These are phyloP conservation scores for Funneliformis geosporum DNA, from an alignment of 192 early-diverging fungal species.

Conservation along the genomic window DNA sequence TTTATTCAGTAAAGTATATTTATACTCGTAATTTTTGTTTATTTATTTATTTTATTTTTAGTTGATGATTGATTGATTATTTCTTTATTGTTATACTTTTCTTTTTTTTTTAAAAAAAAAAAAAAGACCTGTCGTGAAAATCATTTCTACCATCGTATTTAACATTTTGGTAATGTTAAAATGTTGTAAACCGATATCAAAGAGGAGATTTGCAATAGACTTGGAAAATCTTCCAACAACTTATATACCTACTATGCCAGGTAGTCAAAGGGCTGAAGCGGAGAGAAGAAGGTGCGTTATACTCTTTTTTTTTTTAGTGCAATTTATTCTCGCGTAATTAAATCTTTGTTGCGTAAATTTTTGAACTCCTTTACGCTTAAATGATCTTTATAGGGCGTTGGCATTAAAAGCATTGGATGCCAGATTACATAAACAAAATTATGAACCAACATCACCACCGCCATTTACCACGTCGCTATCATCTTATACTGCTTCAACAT, in stretches of 20 bases:
- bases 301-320: background rate
- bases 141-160: slow-evolving; percentile 63
- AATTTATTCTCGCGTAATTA: background rate
- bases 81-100: background rate
- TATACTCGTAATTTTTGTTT: background rate
- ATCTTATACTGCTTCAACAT: background rate
- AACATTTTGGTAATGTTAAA: slow-evolving; percentile 56
- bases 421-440: slow-evolving; percentile 47
- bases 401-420: slow-evolving; percentile 68
- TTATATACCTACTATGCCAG: slow-evolving; percentile 45
- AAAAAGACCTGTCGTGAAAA: slow-evolving; percentile 61
- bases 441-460: background rate
- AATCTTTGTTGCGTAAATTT: background rate
- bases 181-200: slow-evolving; percentile 54
- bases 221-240: slow-evolving; percentile 44
- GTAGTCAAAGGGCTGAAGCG: slow-evolving; percentile 60
- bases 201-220: slow-evolving; percentile 41
- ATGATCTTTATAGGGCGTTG: slow-evolving; percentile 50
- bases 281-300: slow-evolving; percentile 62
- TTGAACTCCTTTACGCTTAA: background rate
- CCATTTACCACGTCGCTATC: background rate
- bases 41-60: background rate
- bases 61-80: background rate
- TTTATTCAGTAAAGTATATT: slow-evolving; percentile 56
- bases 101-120: background rate